phyloP scores from a whole-genome alignment of 352 stramenopile species.

The Globisporangium polare region DNA sequence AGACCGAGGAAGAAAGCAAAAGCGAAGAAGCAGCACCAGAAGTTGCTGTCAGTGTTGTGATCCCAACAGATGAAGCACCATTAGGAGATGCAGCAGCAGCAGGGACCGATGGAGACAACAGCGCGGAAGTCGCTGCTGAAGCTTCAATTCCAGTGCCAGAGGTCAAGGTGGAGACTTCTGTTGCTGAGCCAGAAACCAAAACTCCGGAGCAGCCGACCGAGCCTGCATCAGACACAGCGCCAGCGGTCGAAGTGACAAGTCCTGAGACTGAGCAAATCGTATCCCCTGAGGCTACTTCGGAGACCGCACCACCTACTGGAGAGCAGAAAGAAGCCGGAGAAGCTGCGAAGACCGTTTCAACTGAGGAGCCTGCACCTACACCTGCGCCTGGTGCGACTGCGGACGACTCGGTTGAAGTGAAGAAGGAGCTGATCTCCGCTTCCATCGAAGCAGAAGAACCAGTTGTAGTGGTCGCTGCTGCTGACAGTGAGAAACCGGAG shows the following conservation, averaged over 20 bases:
- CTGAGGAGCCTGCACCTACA: neutral
- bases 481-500: constrained; percentile 9
- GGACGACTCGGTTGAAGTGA: constrained; percentile 15
- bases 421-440: constrained; percentile 18
- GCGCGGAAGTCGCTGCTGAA: neutral
- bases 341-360: constrained; percentile 7
- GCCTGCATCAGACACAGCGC: neutral
- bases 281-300: neutral
- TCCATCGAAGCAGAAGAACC: constrained; percentile 3
- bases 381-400: neutral
- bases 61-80: neutral
- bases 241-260: neutral
- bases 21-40: neutral
- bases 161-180: constrained; percentile 1
- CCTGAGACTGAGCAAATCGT: constrained; percentile 1
- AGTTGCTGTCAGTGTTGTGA: neutral
- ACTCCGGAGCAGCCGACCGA: neutral
- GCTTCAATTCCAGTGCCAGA: neutral
- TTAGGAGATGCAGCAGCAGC: neutral
- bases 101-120: neutral
- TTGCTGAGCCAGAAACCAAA: neutral
- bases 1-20: constrained; percentile 10
- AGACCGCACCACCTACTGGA: neutral
- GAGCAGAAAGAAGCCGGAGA: constrained; percentile 19
- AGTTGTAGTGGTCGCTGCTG: constrained; percentile 6